phyloP scores from a whole-genome alignment of 495 filamentous ascomycete species.

The Thermothielavioides terrestris region DNA sequence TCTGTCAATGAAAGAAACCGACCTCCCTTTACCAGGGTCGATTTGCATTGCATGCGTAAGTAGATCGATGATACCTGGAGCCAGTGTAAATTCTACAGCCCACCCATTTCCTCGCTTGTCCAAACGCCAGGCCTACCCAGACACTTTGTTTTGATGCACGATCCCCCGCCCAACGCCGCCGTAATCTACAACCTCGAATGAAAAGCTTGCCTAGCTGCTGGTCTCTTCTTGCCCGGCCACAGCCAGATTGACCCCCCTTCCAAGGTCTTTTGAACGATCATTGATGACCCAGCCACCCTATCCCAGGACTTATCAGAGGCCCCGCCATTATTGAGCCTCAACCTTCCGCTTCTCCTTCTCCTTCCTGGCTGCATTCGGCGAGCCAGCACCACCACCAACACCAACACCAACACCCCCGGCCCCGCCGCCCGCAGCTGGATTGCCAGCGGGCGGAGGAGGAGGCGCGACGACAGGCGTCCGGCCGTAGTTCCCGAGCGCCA shows the following conservation, averaged over 20 bases:
- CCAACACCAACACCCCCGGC: neutral
- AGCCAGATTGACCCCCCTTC: no score
- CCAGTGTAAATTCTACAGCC: neutral
- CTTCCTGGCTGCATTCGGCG: conserved; percentile 1
- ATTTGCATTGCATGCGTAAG: no score
- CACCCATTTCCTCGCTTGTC: neutral
- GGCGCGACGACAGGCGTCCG: conserved; percentile 66
- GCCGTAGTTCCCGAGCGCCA: conserved; percentile 68
- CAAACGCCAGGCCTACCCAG: conserved; percentile 4
- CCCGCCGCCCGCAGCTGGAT: neutral
- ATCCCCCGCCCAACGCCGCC: neutral
- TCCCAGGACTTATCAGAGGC: no score
- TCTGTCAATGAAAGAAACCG: no score
- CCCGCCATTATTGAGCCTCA: conserved; percentile 10
- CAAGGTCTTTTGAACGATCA: neutral
- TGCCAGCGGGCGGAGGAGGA: conserved; percentile 28
- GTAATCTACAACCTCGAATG: neutral
- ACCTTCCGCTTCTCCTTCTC: conserved; percentile 30
- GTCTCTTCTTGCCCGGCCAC: neutral
- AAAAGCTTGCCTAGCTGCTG: neutral
- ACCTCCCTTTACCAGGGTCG: no score
- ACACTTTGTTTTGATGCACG: conserved; percentile 1
- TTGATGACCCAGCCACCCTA: no score
- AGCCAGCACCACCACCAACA: neutral
- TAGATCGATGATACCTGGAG: neutral